A percentile compares a stretch with the other conserved stretches of the same genome.
Conservation (phyloP, 306 rosid species). For the Pterocarpus macrocarpus region DNA sequence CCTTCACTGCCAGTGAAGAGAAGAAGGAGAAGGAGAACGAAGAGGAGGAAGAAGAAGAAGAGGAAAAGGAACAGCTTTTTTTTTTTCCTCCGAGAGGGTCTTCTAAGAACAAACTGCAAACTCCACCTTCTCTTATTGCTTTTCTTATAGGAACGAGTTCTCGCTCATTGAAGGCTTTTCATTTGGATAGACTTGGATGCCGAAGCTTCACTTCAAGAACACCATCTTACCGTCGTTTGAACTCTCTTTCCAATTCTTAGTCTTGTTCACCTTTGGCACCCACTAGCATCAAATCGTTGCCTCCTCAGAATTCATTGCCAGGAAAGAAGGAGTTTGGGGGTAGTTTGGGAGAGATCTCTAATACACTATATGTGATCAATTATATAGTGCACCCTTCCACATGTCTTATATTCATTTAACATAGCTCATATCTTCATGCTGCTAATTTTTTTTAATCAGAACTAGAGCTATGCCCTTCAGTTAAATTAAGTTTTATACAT, state of each 20-base stretch:
- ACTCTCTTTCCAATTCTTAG: conserved; percentile 55
- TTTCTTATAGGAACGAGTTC: conserved; percentile 50
- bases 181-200: conserved; percentile 56
- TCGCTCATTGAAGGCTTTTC: conserved; percentile 46
- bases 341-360: too few relatives aligned
- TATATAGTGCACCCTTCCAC: too few relatives aligned
- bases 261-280: conserved; percentile 65
- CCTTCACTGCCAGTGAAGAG: conserved; percentile 59
- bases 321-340: too few relatives aligned
- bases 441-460: too few relatives aligned
- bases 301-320: conserved; percentile 8
- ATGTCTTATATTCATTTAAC: too few relatives aligned
- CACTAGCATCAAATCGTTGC: conserved; percentile 6
- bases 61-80: conserved; percentile 33
- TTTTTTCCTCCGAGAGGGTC: conserved; percentile 75
- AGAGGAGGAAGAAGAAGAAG: conserved; percentile 46
- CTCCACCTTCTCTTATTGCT: conserved; percentile 41
- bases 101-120: conserved; percentile 53
- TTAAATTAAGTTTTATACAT: too few relatives aligned
- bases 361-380: too few relatives aligned
- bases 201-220: conserved; percentile 75
- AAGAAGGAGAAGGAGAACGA: neutral
- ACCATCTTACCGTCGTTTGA: conserved; percentile 64
- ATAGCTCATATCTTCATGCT: too few relatives aligned
- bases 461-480: too few relatives aligned